These are phyloP conservation scores for Skeletonema tropicum DNA, from an alignment of 108 stramenopile species.

Conservation along the genomic window DNA sequence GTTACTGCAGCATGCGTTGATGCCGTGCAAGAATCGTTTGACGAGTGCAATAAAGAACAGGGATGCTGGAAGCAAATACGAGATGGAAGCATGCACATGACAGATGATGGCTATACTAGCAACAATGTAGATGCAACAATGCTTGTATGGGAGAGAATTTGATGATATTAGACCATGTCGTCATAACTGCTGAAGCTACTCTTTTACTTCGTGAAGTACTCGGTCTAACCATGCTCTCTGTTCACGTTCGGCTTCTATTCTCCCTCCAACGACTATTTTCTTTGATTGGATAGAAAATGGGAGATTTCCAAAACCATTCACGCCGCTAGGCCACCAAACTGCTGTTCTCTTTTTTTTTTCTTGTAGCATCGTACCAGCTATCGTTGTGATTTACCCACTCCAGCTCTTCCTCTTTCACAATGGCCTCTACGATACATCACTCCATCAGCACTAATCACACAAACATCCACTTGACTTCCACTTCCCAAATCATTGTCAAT, in stretches of 20 bases:
- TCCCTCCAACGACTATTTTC: constrained; percentile 38
- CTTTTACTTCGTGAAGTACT: not conserved
- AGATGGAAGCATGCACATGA: constrained; percentile 55
- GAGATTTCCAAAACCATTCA: constrained; percentile 84
- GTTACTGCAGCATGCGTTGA: constrained; percentile 62
- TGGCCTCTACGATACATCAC: constrained; percentile 36
- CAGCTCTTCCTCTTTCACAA: constrained; percentile 43
- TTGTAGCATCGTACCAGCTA: not conserved
- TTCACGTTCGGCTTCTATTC: constrained; percentile 9
- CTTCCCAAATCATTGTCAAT: constrained; percentile 88
- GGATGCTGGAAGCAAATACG: constrained; percentile 32
- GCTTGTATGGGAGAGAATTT: constrained; percentile 50
- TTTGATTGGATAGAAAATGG: constrained; percentile 66
- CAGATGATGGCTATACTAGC: constrained; percentile 68
- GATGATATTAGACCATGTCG: not conserved
- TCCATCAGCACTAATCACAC: constrained; percentile 26
- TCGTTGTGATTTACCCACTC: constrained; percentile 12
- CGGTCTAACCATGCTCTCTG: constrained; percentile 21
- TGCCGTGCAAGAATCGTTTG: constrained; percentile 42
- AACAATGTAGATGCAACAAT: constrained; percentile 72
- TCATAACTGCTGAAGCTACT: not conserved
- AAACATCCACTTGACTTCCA: constrained; percentile 66
- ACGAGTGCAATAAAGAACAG: constrained; percentile 15
- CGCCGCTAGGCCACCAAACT: constrained; percentile 24
- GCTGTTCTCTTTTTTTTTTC: not conserved